phyloP scores from a whole-genome alignment of 1,284 basidiomycete genomes.

The Polyporus tsugae region DNA sequence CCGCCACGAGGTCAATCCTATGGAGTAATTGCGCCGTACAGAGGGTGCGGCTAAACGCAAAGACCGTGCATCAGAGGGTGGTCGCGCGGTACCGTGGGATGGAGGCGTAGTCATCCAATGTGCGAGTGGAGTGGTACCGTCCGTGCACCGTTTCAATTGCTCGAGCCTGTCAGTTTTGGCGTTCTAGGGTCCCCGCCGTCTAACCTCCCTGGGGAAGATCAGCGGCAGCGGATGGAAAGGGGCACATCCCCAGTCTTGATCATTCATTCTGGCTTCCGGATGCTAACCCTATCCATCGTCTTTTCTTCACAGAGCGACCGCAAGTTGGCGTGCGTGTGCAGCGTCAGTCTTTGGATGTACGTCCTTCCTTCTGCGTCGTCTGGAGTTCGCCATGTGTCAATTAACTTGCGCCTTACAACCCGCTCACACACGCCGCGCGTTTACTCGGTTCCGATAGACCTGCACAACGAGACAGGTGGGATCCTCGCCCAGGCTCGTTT shows the following conservation, averaged over 20 bases:
- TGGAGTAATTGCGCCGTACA: background rate
- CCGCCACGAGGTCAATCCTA: background rate
- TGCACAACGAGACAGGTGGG: constrained; percentile 86
- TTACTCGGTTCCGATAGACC: constrained; percentile 54
- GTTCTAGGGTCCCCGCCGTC: constrained; percentile 3
- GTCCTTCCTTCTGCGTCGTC: constrained; percentile 40
- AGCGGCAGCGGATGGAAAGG: background rate
- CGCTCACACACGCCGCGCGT: constrained; percentile 1
- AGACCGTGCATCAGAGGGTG: background rate
- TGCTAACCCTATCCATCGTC: constrained; percentile 8
- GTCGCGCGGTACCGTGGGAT: constrained; percentile 4
- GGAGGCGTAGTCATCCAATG: background rate
- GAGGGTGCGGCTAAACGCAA: background rate
- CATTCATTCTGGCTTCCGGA: constrained; percentile 1
- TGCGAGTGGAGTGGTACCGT: constrained; percentile 8
- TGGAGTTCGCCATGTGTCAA: constrained; percentile 9
- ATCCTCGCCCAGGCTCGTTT: constrained; percentile 12
- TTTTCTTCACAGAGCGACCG: constrained; percentile 58
- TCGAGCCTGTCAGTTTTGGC: background rate
- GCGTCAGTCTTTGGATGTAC: constrained; percentile 78
- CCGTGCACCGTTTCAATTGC: background rate
- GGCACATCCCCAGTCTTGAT: constrained; percentile 4
- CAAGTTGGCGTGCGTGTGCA: constrained; percentile 71
- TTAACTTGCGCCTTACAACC: constrained; percentile 1
- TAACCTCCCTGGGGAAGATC: constrained; percentile 8